Evolutionary conservation across 768 basidiomycete genomes (phyloP).

Genomic region (Tremella fuciformis): DNA sequence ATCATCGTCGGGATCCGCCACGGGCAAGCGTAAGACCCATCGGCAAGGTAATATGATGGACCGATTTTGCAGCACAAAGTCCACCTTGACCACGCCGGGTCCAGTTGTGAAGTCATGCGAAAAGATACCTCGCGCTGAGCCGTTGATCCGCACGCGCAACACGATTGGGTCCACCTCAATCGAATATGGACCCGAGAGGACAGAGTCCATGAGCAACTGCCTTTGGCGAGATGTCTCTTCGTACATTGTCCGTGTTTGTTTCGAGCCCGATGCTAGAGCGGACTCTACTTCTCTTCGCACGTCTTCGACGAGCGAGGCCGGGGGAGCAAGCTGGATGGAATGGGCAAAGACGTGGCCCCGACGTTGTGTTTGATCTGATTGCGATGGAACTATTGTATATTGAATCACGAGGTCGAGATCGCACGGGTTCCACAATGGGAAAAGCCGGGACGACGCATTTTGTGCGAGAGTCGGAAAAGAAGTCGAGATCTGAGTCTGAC

Average conservation of each 20-base stretch:
- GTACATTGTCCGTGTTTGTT: conserved; percentile 79
- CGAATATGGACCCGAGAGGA: conserved; percentile 73
- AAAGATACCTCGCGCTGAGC: conserved; percentile 29
- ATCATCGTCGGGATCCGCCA: conserved; percentile 9
- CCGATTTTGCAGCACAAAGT: conserved; percentile 66
- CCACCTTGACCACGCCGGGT: conserved; percentile 44
- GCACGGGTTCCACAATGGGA: conserved; percentile 74
- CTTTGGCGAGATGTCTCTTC: conserved; percentile 81
- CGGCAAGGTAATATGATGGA: conserved; percentile 65
- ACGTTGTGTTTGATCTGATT: conserved; percentile 44
- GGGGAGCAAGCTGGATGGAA: conserved; percentile 65
- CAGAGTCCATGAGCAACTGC: conserved; percentile 63
- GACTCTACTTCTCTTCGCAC: conserved; percentile 58
- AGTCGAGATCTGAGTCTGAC: not conserved
- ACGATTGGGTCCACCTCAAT: conserved; percentile 71
- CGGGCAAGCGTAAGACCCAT: conserved; percentile 59
- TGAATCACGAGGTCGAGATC: conserved; percentile 70
- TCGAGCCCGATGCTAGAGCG: conserved; percentile 59
- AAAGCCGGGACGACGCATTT: conserved; percentile 60
- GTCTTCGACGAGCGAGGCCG: conserved; percentile 62
- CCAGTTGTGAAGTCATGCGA: conserved; percentile 63
- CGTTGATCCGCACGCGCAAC: conserved; percentile 55
- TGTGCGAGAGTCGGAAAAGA: conserved; percentile 59
- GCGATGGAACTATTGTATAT: conserved; percentile 60
- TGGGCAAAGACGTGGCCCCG: conserved; percentile 63